phyloP scores from a whole-genome alignment of 1,284 basidiomycete species.

The Melampsora larici-populina region DNA sequence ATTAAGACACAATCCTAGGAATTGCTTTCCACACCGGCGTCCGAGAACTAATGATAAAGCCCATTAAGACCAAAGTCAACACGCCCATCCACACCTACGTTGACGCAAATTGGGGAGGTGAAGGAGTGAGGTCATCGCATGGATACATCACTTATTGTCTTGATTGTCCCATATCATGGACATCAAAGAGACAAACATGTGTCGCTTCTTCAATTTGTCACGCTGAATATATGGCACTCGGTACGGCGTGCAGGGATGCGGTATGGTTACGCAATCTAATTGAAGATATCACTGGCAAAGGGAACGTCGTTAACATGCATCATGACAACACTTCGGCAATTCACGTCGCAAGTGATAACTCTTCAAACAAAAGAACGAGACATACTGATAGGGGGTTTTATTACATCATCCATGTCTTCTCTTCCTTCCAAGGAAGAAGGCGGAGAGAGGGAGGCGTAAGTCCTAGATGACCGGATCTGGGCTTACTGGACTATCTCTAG shows the following conservation, averaged over 20 bases:
- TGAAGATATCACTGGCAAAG: background rate
- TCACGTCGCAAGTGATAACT: no score
- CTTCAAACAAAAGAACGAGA: conserved; percentile 15
- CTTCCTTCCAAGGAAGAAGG: no score
- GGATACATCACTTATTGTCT: background rate
- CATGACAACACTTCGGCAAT: background rate
- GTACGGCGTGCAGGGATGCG: no score
- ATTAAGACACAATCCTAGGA: no score
- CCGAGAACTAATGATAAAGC: background rate
- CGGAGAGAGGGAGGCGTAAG: no score
- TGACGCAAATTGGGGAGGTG: conserved; percentile 15
- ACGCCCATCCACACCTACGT: background rate
- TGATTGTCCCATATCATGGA: conserved; percentile 10
- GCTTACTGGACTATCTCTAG: no score
- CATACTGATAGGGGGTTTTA: conserved; percentile 16
- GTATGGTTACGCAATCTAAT: background rate
- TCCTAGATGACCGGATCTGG: no score
- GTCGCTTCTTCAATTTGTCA: background rate
- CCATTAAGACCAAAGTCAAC: background rate
- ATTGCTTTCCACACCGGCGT: background rate
- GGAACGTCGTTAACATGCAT: background rate
- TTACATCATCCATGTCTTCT: no score
- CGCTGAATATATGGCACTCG: no score
- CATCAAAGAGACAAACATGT: background rate
- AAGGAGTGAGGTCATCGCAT: background rate